Evolutionary conservation across 352 stramenopile genomes (phyloP), one percentile per base, ranked within the genome.

Genomic region (Phytopythium cucurbitacearum): DNA sequence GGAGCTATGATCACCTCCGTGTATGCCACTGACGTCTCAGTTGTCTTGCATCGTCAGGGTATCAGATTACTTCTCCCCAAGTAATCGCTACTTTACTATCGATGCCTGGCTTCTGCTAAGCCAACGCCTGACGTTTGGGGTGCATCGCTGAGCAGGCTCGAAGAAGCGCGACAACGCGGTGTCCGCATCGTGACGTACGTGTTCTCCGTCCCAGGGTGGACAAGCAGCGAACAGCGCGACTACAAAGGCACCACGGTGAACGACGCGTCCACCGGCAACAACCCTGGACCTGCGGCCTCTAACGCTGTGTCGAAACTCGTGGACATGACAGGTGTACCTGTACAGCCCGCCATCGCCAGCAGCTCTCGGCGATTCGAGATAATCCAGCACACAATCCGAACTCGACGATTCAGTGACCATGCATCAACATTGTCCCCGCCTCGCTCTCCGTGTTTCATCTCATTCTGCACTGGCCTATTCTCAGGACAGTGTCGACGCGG

Each of bases 161-260:
- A 89, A 63, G 80, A 89, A 71, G 78, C 83, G 3, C 69, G 72
- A 9, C 52, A 53, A 32, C 65, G 73, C 6, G 65, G 72, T 21
- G 67, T 94, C 15, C 79, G 80, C 39, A 89, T 94, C 43, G 80
- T 87, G 38, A 89, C 84, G 43, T 91, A 94, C 55, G 77, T 94
- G 34, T 94, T 94, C 48, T 86, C 80, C 1, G 71, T 94, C 41
- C 84, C 84, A 53, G 78, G 77, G 5, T 94, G 84, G 84, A 69
- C 65, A 49, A 63, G 53, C 10, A 56, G 71, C 44, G 73, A 73
- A 41, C 65, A 76, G 40, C 76, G 77, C 37, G 72, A 80, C 59
- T 94, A 78, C 70, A 94, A 94, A 74, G 80, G 84, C 71, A 91
- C 81, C 43, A 94, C 88, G 78, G 84, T 94, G 60, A 15, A 59